phyloP scores from a whole-genome alignment of 768 basidiomycete species.

The Leccinum disarticulatum region DNA sequence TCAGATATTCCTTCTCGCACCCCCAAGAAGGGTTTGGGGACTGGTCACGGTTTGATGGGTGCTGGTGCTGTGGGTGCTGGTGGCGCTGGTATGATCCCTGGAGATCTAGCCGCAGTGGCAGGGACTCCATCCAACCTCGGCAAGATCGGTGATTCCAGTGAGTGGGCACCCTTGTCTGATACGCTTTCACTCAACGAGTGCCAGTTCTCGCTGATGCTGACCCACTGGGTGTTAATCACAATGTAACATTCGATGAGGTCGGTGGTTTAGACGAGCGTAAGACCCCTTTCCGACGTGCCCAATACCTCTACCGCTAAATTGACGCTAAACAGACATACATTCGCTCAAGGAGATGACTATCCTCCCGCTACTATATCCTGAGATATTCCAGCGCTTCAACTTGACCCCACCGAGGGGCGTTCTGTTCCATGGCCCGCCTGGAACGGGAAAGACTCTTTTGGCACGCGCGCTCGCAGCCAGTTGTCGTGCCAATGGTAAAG shows the following conservation, averaged over 20 bases:
- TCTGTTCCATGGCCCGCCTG: conserved; percentile 96
- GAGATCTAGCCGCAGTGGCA: conserved; percentile 57
- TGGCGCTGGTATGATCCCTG: conserved; percentile 57
- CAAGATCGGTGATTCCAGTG: conserved; percentile 77
- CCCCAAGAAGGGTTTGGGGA: conserved; percentile 65
- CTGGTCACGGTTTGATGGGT: conserved; percentile 51
- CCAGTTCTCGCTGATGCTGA: conserved; percentile 91
- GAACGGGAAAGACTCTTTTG: conserved; percentile 95
- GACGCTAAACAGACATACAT: conserved; percentile 70
- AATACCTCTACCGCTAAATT: conserved; percentile 2
- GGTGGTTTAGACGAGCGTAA: conserved; percentile 93
- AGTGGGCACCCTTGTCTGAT: conserved; percentile 24
- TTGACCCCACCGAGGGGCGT: conserved; percentile 97
- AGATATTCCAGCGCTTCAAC: conserved; percentile 91
- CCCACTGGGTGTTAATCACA: conserved; percentile 89
- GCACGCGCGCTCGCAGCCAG: conserved; percentile 94
- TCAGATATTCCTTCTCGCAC: conserved; percentile 69
- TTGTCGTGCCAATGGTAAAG: conserved; percentile 80
- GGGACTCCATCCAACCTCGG: conserved; percentile 86
- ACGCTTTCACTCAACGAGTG: conserved; percentile 11
- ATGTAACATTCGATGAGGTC: conserved; percentile 94
- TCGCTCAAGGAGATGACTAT: conserved; percentile 98
- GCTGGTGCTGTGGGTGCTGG: conserved; percentile 47
- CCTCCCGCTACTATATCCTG: conserved; percentile 91
- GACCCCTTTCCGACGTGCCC: conserved; percentile 22